A percentile compares a stretch with the other conserved stretches of the same genome.
These are phyloP conservation scores for Plasmodium chabaudi DNA, from an alignment of 169 alveolate genomes.

Conservation along the genomic window DNA sequence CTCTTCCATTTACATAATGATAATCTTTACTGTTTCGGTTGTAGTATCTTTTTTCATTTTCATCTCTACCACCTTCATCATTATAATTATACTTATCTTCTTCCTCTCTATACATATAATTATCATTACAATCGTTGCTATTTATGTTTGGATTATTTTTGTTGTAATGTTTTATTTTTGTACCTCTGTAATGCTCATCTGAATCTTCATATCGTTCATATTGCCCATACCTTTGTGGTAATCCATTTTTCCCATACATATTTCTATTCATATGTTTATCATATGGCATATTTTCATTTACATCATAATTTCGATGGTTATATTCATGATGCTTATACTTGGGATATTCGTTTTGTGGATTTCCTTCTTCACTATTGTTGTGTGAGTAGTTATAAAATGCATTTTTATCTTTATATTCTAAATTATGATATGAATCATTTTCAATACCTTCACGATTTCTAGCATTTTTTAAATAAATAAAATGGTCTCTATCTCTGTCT, in stretches of 20 bases:
- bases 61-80: background rate
- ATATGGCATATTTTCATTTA: background rate
- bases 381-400: no score
- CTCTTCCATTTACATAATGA: background rate
- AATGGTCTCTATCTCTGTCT: constrained; percentile 5
- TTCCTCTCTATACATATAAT: background rate
- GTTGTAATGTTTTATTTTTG: constrained; percentile 12
- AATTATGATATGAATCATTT: background rate
- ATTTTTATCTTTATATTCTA: no score
- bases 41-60: background rate
- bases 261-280: background rate
- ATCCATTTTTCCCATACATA: background rate
- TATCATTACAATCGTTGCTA: background rate
- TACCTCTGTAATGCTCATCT: constrained; percentile 1
- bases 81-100: background rate
- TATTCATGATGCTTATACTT: background rate
- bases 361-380: background rate
- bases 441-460: background rate
- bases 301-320: background rate
- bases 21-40: background rate
- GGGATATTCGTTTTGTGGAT: background rate
- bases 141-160: constrained; percentile 1
- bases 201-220: background rate
- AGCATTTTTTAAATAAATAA: constrained; percentile 1
- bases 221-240: background rate